Evolutionary conservation across 257 asterid genomes (phyloP), one percentile per base, ranked within the genome.

Genomic region (Asclepias syriaca): DNA sequence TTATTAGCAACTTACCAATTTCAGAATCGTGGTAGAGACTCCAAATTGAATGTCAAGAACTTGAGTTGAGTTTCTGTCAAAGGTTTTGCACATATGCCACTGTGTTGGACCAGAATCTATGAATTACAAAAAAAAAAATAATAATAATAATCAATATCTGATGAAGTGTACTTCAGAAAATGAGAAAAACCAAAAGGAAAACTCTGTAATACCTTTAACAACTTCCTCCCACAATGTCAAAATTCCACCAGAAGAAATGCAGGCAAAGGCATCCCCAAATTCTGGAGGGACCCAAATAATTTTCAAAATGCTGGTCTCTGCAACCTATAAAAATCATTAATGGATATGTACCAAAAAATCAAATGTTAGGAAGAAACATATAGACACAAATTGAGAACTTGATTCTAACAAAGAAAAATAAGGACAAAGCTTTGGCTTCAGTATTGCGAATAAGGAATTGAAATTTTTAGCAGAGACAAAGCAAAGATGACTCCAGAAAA

Each of bases 191-290:
- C 18, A 55, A 9, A 16, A 13, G 48, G 19, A 45, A 3, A 54
- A 27, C 54, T 39, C 34, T 32, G 34, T 34, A 51, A 51, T 79
- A 92, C 97, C 96, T 85, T 86, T 87, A 8, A 74, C 63, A 46
- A 85, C 86, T 80, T 92, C 98, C 81, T 92, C 96, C 96, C 96
- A 92, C 81, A 92, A 79, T 13, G 87, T 84, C 84, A 90, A 84
- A 74, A 79, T 71, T 75, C 98, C 97, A 77, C 84, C 85, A 50
- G 84, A 85, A 74, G 84, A 71, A 73, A 90, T 70, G 79, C 98
- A 93, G 6, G 94, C 96, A 73, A 92, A 84, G 11, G 80, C 94
- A 75, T 92, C 96, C 63, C 98, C 98, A 75, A 83, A 90, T 74
- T 84, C 90, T 12, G 96, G 96, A 46, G 96, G 98, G 69, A 82